Conservation (phyloP, 352 stramenopile genomes). For the Blastocystis hominis region DNA sequence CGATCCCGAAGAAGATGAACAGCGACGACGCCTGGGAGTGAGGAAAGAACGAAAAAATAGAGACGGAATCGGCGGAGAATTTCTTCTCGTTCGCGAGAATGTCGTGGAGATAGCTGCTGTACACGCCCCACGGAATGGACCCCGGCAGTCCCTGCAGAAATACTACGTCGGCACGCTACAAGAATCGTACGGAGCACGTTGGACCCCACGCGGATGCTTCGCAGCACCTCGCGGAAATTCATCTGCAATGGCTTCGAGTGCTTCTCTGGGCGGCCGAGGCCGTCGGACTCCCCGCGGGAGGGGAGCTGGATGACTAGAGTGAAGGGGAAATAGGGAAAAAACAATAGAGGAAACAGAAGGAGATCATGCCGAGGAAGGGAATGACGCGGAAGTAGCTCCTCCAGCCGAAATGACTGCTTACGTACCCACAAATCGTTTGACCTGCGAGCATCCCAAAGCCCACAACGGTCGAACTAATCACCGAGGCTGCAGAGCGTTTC, state of each 20-base stretch:
- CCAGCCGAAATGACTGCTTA: slow-evolving; percentile 16
- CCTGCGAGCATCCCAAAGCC: slow-evolving; percentile 1
- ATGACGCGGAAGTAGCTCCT: not conserved
- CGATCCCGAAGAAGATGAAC: slow-evolving; percentile 14
- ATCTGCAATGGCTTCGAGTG: not conserved
- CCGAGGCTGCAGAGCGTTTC: not conserved
- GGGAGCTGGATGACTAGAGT: slow-evolving; percentile 26
- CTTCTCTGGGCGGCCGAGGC: not conserved
- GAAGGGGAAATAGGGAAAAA: not conserved
- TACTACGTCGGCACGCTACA: not conserved
- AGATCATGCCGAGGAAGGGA: not conserved
- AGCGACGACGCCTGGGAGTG: not conserved
- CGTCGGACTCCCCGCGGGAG: not conserved
- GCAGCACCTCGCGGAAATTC: not conserved
- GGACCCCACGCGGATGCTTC: not conserved
- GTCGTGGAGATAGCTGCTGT: slow-evolving; percentile 47
- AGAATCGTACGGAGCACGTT: not conserved
- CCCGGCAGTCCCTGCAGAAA: slow-evolving; percentile 31
- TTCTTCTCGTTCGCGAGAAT: slow-evolving; percentile 18
- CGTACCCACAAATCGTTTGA: slow-evolving; percentile 27
- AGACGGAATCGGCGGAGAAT: not conserved
- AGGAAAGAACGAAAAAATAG: not conserved
- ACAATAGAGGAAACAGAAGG: not conserved
- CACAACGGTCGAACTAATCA: slow-evolving; percentile 17
- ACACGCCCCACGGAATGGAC: slow-evolving; percentile 35